Base-by-base conservation (phyloP, 2,329 filamentous ascomycete genomes). In the Pyricularia grisea region DNA sequence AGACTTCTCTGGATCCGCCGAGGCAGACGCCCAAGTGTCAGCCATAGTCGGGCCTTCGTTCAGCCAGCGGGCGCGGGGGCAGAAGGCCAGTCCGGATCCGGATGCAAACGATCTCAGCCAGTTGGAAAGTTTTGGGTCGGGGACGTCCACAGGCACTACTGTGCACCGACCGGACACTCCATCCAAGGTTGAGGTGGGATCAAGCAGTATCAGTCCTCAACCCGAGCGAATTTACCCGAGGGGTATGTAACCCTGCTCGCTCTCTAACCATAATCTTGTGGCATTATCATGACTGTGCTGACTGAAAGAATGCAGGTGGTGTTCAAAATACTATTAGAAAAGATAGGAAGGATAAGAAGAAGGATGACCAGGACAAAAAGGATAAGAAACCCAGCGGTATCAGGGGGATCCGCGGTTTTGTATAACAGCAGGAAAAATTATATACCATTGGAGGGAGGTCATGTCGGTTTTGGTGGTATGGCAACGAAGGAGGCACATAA, bases 271-370 rank as follows among this genome's bases (percentile, higher is more conserved):
- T 33, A 14, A n/a, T n/a, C 25, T 60, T 20, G 7, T 9, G 9
- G n/a, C 23, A 7, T 67, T 20, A 5, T 12, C 14, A 1, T 12
- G n/a, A 4, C 42, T 61, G 6, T 36, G 33, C 33, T 61, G 5
- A 81, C 83, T 72, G 76, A 81, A 20, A 81, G 78, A 23, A 12
- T 65, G 25, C 73, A 82, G 84, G 83, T 23, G 82, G 83, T 27
- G 77, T 83, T 10, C 83, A 84, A 71, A 85, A 82, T 73, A 75
- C 79, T 33, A 75, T 80, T 0, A 81, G 81, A 3, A 83, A 85
- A 72, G 83, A 86, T 2, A 80, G 79, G 72, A 85, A 85, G 70
- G 82, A 84, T 42, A 83, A 82, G 71, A 78, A 77, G 65, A 78
- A 78, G 58, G 81, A 83, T 23, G 82, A 83, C 12, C 73, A 78